Base-by-base conservation (phyloP, 768 basidiomycete species). In the Phylloporus rhodoxanthus region DNA sequence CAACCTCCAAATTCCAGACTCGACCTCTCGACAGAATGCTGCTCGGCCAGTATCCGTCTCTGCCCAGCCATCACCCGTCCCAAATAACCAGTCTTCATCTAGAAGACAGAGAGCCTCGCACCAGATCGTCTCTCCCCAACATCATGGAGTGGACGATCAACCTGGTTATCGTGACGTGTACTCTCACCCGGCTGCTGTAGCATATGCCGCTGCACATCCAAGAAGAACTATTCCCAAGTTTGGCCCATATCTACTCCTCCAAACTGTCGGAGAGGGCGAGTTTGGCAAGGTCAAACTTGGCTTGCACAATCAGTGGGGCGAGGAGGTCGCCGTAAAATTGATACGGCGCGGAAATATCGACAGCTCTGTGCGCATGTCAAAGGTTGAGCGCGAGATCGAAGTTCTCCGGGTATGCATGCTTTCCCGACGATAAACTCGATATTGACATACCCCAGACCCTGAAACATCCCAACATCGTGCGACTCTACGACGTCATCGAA, bases 211-310 rank as follows among this genome's bases (percentile, higher is more conserved):
- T 0, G 85, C 87, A 0, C 90, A 92, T 59, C 89, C 90, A 7
- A 76, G 85, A 47, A 79, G 91, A n/a, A 82, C 82, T 21, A 91
- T 92, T 36, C 91, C 91, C 47, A 87, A 85, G 68, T 98, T 99
- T 58, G 96, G 96, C 0, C 92, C 94, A 0, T 99, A 99, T 68
- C 75, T 98, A 9, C 78, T 98, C 33, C 75, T 99, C 15, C 94
- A 98, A 68, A 98, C 96, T 0, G 77, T 99, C 17, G 96, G 96
- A 39, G 95, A 99, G 70, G 95, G 95, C 57, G 95, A 98, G 73
- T 97, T 97, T 63, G 94, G 93, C 40, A 98, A 98, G 68, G 94
- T 98, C 72, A 98, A 97, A 67, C 81, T 98, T n/a, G 95, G 95
- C 5, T 75, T 98, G 45, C 95, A 98, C 61, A 77, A 75, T 57